A percentile compares a stretch with the other conserved stretches of the same genome.
Evolutionary conservation across 2,329 filamentous ascomycete genomes (phyloP).

Genomic region (Trichoderma breve): DNA sequence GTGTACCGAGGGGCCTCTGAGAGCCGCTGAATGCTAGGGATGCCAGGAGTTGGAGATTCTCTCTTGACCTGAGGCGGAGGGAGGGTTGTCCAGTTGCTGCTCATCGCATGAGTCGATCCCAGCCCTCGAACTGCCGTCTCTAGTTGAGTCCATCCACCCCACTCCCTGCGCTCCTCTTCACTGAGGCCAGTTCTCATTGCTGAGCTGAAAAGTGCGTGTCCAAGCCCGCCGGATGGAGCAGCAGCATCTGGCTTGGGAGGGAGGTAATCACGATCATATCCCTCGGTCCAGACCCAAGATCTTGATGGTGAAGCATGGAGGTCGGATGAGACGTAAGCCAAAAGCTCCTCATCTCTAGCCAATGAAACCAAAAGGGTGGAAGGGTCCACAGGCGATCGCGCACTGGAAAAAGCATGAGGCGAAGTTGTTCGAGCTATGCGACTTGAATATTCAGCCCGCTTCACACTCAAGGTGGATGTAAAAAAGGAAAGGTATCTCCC

Average conservation of each 20-base stretch:
- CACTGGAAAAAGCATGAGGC: conserved; percentile 31
- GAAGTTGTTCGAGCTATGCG: conserved; percentile 38
- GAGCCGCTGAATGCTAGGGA: conserved; percentile 31
- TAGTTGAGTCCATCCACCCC: conserved; percentile 78
- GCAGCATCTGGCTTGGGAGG: conserved; percentile 24
- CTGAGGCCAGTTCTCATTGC: conserved; percentile 52
- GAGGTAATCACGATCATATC: conserved; percentile 51
- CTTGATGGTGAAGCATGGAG: conserved; percentile 75
- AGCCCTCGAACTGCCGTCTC: conserved; percentile 48
- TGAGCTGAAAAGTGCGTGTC: conserved; percentile 43
- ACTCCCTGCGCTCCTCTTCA: conserved; percentile 60
- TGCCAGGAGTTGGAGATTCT: conserved; percentile 30
- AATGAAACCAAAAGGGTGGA: conserved; percentile 34
- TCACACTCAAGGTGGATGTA: conserved; percentile 61
- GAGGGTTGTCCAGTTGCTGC: conserved; percentile 29
- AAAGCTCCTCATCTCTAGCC: conserved; percentile 74
- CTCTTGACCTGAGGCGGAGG: conserved; percentile 38
- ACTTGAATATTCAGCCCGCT: conserved; percentile 46
- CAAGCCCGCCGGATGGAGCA: conserved; percentile 27
- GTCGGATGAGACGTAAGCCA: conserved; percentile 84
- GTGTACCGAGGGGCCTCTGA: conserved; percentile 33
- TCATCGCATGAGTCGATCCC: conserved; percentile 25
- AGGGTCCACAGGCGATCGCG: conserved; percentile 34
- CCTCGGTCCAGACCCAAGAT: conserved; percentile 75
- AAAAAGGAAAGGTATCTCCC: conserved; percentile 84